A percentile compares a stretch with the other conserved stretches of the same genome.
These are phyloP conservation scores for Aspergillus neotritici DNA, from an alignment of 2,329 filamentous ascomycete species.

Conservation along the genomic window DNA sequence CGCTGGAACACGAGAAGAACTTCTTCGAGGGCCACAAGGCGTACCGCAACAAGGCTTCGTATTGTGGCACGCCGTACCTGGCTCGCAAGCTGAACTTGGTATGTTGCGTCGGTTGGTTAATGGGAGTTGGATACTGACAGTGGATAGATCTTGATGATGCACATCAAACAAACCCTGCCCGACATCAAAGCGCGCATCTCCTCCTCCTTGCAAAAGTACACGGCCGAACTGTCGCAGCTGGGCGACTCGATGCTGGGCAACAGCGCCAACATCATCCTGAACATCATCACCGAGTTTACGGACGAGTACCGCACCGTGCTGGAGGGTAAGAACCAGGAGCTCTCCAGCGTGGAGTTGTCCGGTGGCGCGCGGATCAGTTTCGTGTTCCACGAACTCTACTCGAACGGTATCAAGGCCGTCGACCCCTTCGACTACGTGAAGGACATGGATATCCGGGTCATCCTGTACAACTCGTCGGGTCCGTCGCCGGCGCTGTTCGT, in stretches of 20 bases:
- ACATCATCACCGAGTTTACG: conserved; percentile 98
- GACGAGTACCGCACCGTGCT: conserved; percentile 95
- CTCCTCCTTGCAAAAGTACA: conserved; percentile 90
- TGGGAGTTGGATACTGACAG: conserved; percentile 25
- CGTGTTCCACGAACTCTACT: conserved; percentile 97
- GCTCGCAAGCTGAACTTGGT: conserved; percentile 91
- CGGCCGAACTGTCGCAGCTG: conserved; percentile 69
- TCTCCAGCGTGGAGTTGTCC: conserved; percentile 89
- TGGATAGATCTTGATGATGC: conserved; percentile 90
- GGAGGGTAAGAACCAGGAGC: conserved; percentile 92
- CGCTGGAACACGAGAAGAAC: conserved; percentile 87
- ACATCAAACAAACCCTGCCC: conserved; percentile 98
- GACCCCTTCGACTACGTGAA: conserved; percentile 98
- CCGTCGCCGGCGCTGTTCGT: conserved; percentile 95
- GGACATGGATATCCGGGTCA: conserved; percentile 93
- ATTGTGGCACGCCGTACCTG: conserved; percentile 96
- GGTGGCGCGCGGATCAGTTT: conserved; percentile 98
- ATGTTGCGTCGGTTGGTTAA: not conserved
- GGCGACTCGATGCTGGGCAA: conserved; percentile 95
- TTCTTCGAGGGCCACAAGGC: conserved; percentile 99
- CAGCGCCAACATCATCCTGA: conserved; percentile 91
- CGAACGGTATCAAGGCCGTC: conserved; percentile 94
- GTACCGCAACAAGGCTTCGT: conserved; percentile 96
- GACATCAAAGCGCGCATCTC: conserved; percentile 97
- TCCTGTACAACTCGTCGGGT: conserved; percentile 98